These are phyloP conservation scores for Salinomyces thailandicus DNA, from an alignment of 2,329 filamentous ascomycete genomes.

Conservation along the genomic window DNA sequence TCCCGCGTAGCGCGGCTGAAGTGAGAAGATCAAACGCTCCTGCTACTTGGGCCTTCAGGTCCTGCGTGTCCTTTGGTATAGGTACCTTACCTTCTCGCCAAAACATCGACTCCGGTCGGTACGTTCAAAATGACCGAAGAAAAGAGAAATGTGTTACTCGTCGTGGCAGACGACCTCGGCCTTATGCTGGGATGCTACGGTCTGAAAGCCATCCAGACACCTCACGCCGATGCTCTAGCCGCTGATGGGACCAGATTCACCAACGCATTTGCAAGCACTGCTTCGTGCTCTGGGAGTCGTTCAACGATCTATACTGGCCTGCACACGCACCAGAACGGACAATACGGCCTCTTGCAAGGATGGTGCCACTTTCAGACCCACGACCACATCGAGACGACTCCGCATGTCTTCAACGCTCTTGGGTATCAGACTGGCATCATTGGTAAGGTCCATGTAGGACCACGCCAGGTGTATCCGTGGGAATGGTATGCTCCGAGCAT, in stretches of 20 bases:
- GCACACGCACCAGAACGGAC: slow-evolving; percentile 40
- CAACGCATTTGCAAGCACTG: slow-evolving; percentile 36
- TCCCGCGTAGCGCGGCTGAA: too few species aligned
- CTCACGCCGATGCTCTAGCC: slow-evolving; percentile 34
- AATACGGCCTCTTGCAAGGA: slow-evolving; percentile 35
- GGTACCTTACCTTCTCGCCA: too few species aligned
- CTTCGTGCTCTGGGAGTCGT: slow-evolving; percentile 40
- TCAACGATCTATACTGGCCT: slow-evolving; percentile 41
- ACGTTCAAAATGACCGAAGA: slow-evolving; percentile 1
- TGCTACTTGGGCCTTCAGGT: too few species aligned
- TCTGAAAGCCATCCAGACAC: slow-evolving; percentile 23
- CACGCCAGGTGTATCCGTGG: slow-evolving; percentile 33
- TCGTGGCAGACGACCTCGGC: slow-evolving; percentile 38
- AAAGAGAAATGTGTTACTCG: slow-evolving; percentile 25
- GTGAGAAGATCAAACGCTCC: too few species aligned
- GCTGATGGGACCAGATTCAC: slow-evolving; percentile 28
- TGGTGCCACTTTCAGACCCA: slow-evolving; percentile 37
- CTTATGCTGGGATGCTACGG: slow-evolving; percentile 30
- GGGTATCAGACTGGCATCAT: slow-evolving; percentile 40
- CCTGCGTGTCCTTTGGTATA: too few species aligned
- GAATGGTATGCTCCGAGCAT: slow-evolving; percentile 31
- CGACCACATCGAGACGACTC: slow-evolving; percentile 34
- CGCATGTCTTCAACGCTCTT: slow-evolving; percentile 28
- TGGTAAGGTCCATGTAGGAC: slow-evolving; percentile 42
- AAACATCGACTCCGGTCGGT: too few species aligned